Conservation (phyloP, 805 yeast species). For the Yarrowia keelungensis region DNA sequence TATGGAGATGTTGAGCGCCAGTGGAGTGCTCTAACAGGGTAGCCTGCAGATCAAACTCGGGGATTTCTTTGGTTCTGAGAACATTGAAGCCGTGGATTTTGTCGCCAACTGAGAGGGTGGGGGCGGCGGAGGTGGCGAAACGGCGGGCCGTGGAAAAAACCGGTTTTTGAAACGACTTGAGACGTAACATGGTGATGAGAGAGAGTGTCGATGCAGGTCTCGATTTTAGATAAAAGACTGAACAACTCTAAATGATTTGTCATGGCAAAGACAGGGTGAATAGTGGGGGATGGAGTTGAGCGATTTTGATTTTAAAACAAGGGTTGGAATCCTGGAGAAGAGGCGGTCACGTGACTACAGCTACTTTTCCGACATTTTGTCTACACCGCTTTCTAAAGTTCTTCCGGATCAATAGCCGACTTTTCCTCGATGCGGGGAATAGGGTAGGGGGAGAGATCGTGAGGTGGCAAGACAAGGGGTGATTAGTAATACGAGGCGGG, state of each 20-base stretch:
- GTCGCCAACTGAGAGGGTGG: slow-evolving; percentile 17
- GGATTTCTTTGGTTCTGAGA: slow-evolving; percentile 68
- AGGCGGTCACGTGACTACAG: background rate
- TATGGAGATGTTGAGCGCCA: slow-evolving; percentile 83
- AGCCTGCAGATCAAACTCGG: slow-evolving; percentile 83
- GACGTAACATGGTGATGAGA: slow-evolving; percentile 19
- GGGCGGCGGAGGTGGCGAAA: slow-evolving; percentile 8
- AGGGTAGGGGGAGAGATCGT: slow-evolving; percentile 1
- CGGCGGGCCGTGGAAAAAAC: background rate
- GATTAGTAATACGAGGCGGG: background rate
- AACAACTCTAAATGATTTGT: slow-evolving; percentile 19
- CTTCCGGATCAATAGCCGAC: background rate
- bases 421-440: slow-evolving; percentile 23
- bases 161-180: slow-evolving; percentile 8
- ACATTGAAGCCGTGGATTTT: slow-evolving; percentile 63
- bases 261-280: background rate
- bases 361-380: too few species aligned
- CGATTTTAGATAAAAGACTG: background rate
- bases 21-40: slow-evolving; percentile 74
- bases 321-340: too few species aligned
- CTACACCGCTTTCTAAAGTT: too few species aligned
- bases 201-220: background rate
- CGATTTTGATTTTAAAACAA: too few species aligned
- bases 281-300: too few species aligned
- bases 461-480: background rate